These are phyloP conservation scores for Metschnikowia continentalis DNA, from an alignment of 805 yeast genomes.

Conservation along the genomic window DNA sequence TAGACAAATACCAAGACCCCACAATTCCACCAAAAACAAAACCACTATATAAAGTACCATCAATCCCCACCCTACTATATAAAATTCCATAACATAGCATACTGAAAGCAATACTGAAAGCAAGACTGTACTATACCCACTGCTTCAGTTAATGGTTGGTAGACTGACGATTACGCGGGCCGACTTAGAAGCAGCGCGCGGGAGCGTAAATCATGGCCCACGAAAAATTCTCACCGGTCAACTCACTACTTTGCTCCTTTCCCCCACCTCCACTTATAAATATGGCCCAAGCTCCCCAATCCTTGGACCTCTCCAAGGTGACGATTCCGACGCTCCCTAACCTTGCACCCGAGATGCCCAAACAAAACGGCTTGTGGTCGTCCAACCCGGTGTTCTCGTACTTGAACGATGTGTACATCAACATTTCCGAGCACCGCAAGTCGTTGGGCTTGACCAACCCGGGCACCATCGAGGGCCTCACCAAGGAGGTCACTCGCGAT, in stretches of 20 bases:
- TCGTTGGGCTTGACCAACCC: constrained; percentile 84
- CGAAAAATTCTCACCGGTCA: constrained; percentile 2
- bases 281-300: constrained; percentile 15
- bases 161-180: not conserved
- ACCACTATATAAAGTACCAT: no score
- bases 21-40: no score
- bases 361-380: constrained; percentile 63
- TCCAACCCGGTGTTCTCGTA: constrained; percentile 80
- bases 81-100: no score
- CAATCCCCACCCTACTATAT: not conserved
- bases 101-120: no score
- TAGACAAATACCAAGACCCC: no score
- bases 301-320: constrained; percentile 56
- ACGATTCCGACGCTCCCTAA: constrained; percentile 55
- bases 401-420: constrained; percentile 68
- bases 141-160: not conserved
- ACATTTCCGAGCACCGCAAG: constrained; percentile 71
- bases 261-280: not conserved
- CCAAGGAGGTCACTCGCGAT: constrained; percentile 90
- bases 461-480: constrained; percentile 89
- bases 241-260: not conserved
- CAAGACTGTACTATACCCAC: no score
- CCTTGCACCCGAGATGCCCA: constrained; percentile 49
- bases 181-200: not conserved
- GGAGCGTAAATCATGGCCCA: constrained; percentile 2